These are phyloP conservation scores for Aspergillus ruber DNA, from an alignment of 2,329 filamentous ascomycete species.

Conservation along the genomic window DNA sequence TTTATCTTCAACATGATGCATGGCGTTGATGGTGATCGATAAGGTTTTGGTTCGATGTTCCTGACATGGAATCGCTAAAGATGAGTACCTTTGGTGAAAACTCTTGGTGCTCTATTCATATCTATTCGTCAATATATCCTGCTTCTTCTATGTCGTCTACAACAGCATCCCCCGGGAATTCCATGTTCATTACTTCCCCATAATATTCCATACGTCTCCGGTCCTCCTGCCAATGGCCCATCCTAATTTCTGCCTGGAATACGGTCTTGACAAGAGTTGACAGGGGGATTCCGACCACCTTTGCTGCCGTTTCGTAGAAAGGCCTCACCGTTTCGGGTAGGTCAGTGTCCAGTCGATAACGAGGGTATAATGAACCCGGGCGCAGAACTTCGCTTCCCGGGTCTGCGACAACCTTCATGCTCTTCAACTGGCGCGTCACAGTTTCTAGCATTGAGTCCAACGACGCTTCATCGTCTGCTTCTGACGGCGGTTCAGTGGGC, in stretches of 20 bases:
- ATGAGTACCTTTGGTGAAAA: background rate
- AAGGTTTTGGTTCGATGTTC: background rate
- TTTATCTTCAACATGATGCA: slow-evolving; percentile 1
- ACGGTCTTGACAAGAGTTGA: slow-evolving; percentile 47
- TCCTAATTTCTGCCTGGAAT: slow-evolving; percentile 42
- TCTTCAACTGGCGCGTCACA: slow-evolving; percentile 38
- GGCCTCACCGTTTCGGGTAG: slow-evolving; percentile 39
- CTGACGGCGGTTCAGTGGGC: slow-evolving; percentile 2
- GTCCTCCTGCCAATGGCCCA: slow-evolving; percentile 35
- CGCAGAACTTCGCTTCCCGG: slow-evolving; percentile 32
- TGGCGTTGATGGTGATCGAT: background rate
- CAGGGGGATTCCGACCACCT: slow-evolving; percentile 45
- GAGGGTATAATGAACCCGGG: slow-evolving; percentile 46
- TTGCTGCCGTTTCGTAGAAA: slow-evolving; percentile 49
- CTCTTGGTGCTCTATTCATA: background rate
- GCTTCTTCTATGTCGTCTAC: slow-evolving; percentile 13
- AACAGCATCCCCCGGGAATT: slow-evolving; percentile 9
- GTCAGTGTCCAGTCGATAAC: slow-evolving; percentile 44
- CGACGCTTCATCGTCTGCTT: slow-evolving; percentile 20
- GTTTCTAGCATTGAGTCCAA: slow-evolving; percentile 35
- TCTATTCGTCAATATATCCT: slow-evolving; percentile 8
- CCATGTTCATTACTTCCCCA: slow-evolving; percentile 11
- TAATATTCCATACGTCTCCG: slow-evolving; percentile 27
- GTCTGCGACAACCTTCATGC: slow-evolving; percentile 32
- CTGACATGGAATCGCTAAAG: background rate